Evolutionary conservation across 768 basidiomycete genomes (phyloP).

Genomic region (Mycena latifolia): DNA sequence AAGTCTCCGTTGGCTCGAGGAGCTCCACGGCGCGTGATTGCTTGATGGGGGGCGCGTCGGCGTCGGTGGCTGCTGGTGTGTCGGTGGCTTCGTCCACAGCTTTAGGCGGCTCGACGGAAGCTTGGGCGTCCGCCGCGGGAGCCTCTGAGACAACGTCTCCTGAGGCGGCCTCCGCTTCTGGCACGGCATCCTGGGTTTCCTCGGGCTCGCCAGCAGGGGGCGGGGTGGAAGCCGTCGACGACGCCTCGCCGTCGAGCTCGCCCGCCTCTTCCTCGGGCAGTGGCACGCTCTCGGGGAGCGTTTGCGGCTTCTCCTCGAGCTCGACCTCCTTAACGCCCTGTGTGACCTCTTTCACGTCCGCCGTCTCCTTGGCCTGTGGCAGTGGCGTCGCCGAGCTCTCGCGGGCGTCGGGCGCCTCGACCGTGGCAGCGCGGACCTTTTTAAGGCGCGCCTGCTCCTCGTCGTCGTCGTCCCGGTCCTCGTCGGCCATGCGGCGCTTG

Average conservation of each 20-base stretch:
- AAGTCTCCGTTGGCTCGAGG: constrained; percentile 16
- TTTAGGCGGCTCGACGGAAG: not conserved
- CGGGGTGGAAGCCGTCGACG: constrained; percentile 38
- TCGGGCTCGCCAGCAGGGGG: constrained; percentile 32
- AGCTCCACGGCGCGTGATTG: constrained; percentile 18
- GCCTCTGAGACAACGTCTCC: constrained; percentile 19
- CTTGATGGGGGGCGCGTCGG: constrained; percentile 22
- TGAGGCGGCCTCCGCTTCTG: not conserved
- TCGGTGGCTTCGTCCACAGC: not conserved
- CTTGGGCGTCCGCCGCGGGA: constrained; percentile 2
- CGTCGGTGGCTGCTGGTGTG: not conserved
- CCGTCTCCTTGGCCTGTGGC: constrained; percentile 52
- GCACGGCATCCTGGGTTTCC: constrained; percentile 9
- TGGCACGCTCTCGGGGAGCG: constrained; percentile 51
- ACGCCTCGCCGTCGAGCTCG: constrained; percentile 51
- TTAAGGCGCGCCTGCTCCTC: constrained; percentile 56
- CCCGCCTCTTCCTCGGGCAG: constrained; percentile 54
- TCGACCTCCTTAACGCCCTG: constrained; percentile 78
- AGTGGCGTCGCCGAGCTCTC: constrained; percentile 43
- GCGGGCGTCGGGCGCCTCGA: constrained; percentile 41
- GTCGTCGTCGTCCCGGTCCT: constrained; percentile 56
- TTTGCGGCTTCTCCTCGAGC: constrained; percentile 56
- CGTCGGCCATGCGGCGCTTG: constrained; percentile 73
- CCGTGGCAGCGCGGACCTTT: constrained; percentile 59
- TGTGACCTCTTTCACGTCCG: constrained; percentile 78